phyloP scores from a whole-genome alignment of 225 moss, liverwort and hornwort genomes.

The Bryum argenteum region DNA sequence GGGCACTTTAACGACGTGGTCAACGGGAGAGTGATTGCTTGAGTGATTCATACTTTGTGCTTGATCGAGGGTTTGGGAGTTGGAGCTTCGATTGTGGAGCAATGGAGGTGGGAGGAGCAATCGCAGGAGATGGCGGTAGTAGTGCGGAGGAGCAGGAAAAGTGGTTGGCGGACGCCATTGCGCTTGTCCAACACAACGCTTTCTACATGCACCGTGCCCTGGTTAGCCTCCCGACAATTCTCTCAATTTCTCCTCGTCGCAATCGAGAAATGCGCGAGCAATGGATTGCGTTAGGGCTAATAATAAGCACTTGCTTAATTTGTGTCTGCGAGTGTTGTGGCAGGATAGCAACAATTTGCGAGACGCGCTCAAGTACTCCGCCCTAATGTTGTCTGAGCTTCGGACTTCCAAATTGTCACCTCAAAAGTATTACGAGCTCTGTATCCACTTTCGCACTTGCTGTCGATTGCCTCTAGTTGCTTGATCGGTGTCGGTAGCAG shows the following conservation, averaged over 20 bases:
- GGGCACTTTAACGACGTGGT: slow-evolving; percentile 29
- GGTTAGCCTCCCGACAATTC: slow-evolving; percentile 20
- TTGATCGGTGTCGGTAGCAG: neutral
- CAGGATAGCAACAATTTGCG: slow-evolving; percentile 94
- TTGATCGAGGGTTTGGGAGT: slow-evolving; percentile 20
- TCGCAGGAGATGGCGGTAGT: slow-evolving; percentile 28
- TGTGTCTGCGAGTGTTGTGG: slow-evolving; percentile 22
- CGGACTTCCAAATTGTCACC: slow-evolving; percentile 97
- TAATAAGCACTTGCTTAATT: neutral
- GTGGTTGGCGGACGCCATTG: slow-evolving; percentile 65
- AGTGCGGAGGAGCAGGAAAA: slow-evolving; percentile 63
- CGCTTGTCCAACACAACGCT: slow-evolving; percentile 64
- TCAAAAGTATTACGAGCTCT: slow-evolving; percentile 98
- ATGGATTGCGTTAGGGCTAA: neutral
- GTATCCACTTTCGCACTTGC: slow-evolving; percentile 58
- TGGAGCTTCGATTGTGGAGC: neutral
- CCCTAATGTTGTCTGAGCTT: slow-evolving; percentile 95
- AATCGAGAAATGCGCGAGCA: neutral
- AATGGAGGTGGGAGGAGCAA: slow-evolving; percentile 46
- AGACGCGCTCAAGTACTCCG: slow-evolving; percentile 90
- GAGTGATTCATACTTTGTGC: neutral
- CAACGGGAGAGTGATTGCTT: slow-evolving; percentile 21
- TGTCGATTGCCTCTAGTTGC: neutral
- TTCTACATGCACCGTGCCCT: slow-evolving; percentile 67
- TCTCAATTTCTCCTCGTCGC: neutral